Evolutionary conservation across 345 rosid genomes (phyloP).

Genomic region (Passiflora organensis): DNA sequence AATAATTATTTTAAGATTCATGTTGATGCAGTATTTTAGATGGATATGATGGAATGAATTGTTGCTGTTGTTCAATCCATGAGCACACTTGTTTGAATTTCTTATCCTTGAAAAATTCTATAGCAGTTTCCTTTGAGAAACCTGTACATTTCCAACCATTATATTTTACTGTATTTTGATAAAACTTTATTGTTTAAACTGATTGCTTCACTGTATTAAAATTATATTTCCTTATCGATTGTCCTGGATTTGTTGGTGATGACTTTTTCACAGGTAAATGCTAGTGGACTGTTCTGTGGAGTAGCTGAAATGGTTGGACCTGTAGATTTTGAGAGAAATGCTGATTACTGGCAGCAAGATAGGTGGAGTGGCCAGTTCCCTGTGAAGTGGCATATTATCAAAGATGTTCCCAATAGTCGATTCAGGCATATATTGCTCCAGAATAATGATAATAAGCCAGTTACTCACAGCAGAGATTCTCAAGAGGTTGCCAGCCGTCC

Average conservation of each 20-base stretch:
- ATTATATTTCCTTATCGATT: background rate
- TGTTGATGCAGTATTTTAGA: no score
- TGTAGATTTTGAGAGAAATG: conserved; percentile 65
- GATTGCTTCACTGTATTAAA: background rate
- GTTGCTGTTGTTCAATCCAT: no score
- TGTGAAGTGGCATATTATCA: conserved; percentile 61
- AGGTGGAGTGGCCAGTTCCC: conserved; percentile 84
- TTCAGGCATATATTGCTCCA: conserved; percentile 58
- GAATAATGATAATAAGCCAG: conserved; percentile 73
- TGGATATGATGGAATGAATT: no score
- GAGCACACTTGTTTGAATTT: no score
- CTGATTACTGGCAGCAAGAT: conserved; percentile 70
- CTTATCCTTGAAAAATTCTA: no score
- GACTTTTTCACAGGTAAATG: conserved; percentile 50
- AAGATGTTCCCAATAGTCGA: conserved; percentile 67
- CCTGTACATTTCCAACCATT: no score
- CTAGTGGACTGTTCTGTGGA: conserved; percentile 80
- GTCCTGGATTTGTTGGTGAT: conserved; percentile 4
- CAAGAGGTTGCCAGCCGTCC: conserved; percentile 44
- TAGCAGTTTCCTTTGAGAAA: no score
- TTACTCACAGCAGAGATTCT: conserved; percentile 72
- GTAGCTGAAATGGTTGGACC: conserved; percentile 68
- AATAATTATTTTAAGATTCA: no score
- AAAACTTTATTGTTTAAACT: background rate
- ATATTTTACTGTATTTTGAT: background rate